Evolutionary conservation across 2,329 filamentous ascomycete species (phyloP).

Genomic region (Calonectria crousiana): DNA sequence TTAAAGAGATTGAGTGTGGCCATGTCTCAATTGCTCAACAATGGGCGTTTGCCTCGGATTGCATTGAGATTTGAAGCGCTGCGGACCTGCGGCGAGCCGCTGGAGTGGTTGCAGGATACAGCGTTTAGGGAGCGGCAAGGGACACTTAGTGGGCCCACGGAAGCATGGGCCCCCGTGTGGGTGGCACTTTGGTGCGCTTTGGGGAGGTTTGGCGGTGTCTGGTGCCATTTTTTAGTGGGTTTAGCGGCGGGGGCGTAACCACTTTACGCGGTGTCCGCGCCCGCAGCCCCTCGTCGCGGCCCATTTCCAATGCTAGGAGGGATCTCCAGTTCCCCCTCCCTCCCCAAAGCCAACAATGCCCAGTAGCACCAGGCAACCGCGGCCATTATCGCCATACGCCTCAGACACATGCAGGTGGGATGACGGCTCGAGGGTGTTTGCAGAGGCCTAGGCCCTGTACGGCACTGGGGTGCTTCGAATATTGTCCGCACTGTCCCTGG

Average conservation of each 20-base stretch:
- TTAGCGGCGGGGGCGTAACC: constrained; percentile 40
- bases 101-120: constrained; percentile 35
- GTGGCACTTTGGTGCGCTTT: constrained; percentile 1
- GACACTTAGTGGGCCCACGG: constrained; percentile 20
- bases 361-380: constrained; percentile 49
- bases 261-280: constrained; percentile 47
- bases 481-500: constrained; percentile 22
- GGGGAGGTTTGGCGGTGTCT: constrained; percentile 16
- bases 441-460: constrained; percentile 3
- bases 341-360: constrained; percentile 31
- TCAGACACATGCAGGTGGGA: constrained; percentile 33
- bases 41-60: constrained; percentile 21
- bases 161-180: constrained; percentile 2
- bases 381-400: constrained; percentile 41
- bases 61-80: constrained; percentile 9
- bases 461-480: neutral
- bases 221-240: constrained; percentile 36
- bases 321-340: constrained; percentile 30
- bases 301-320: constrained; percentile 41
- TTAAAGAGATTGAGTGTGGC: neutral
- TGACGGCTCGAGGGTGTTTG: constrained; percentile 5
- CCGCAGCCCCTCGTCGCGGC: constrained; percentile 44
- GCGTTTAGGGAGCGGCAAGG: constrained; percentile 34
- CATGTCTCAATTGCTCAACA: constrained; percentile 34
- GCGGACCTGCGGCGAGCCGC: constrained; percentile 34